These are phyloP conservation scores for Aureobasidium sp. DNA, from an alignment of 2,329 filamentous ascomycete genomes.

Conservation along the genomic window DNA sequence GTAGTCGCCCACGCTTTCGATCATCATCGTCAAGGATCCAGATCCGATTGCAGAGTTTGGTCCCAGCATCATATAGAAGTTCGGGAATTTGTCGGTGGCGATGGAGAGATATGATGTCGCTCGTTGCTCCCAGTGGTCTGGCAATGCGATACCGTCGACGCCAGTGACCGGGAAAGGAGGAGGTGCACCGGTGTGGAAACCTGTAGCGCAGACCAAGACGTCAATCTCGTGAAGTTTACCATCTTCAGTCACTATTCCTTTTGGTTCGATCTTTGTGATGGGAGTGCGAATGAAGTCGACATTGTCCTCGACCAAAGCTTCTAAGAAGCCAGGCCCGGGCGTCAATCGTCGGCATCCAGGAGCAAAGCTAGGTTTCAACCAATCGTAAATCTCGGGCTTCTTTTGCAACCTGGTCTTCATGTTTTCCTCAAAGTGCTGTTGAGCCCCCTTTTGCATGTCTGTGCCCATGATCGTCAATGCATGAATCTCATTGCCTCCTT, in stretches of 20 bases:
- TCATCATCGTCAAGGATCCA: conserved; percentile 36
- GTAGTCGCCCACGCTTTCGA: conserved; percentile 35
- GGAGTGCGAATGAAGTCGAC: conserved; percentile 37
- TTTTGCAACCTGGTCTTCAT: conserved; percentile 35
- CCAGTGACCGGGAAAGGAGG: conserved; percentile 35
- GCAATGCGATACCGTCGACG: conserved; percentile 25
- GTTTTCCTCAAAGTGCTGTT: conserved; percentile 32
- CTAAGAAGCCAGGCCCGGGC: conserved; percentile 46
- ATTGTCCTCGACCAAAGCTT: conserved; percentile 42
- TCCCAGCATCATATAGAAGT: conserved; percentile 37
- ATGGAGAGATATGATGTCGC: conserved; percentile 21
- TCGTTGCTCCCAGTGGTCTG: conserved; percentile 30
- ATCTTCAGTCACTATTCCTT: conserved; percentile 36
- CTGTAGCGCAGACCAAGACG: conserved; percentile 34
- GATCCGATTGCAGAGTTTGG: conserved; percentile 36
- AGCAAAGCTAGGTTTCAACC: conserved; percentile 37
- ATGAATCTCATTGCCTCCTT: conserved; percentile 21
- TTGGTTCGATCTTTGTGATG: conserved; percentile 33
- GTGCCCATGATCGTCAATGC: conserved; percentile 29
- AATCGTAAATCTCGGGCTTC: conserved; percentile 35
- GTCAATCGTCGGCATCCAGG: conserved; percentile 45
- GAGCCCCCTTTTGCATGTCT: conserved; percentile 31
- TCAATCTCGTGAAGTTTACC: conserved; percentile 35
- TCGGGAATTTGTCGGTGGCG: conserved; percentile 27
- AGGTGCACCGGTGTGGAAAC: conserved; percentile 34